Evolutionary conservation across 1,284 basidiomycete genomes (phyloP).

Genomic region (Gomphus bonarii): DNA sequence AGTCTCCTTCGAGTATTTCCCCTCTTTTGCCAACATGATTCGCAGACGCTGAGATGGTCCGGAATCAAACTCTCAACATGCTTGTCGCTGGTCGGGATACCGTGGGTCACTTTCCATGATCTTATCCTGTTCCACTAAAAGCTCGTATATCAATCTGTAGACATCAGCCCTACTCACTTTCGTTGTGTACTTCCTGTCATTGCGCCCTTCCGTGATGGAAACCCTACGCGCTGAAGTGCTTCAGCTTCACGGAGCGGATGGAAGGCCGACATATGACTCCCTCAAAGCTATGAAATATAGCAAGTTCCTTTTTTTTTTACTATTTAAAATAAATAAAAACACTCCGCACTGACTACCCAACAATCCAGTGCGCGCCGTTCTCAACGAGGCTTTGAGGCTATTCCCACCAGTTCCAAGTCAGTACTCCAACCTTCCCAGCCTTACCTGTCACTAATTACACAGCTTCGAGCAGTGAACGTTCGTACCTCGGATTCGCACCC

Average conservation of each 20-base stretch:
- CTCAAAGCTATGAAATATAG: slow-evolving; percentile 52
- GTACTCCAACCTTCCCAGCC: slow-evolving; percentile 26
- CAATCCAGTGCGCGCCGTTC: slow-evolving; percentile 50
- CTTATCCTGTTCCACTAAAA: too few species aligned
- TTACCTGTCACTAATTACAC: too few species aligned
- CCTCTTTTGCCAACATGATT: too few species aligned
- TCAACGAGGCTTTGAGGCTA: slow-evolving; percentile 62
- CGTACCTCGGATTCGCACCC: too few species aligned
- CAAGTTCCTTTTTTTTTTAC: slow-evolving; percentile 24
- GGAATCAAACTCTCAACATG: slow-evolving; percentile 64
- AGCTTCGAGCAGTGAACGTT: too few species aligned
- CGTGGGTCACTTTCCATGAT: too few species aligned
- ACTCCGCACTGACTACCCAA: not conserved
- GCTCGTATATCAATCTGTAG: slow-evolving; percentile 22
- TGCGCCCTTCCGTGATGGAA: slow-evolving; percentile 41
- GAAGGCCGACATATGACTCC: slow-evolving; percentile 39
- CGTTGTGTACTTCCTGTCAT: slow-evolving; percentile 54
- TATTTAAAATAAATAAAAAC: not conserved
- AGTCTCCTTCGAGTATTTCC: too few species aligned
- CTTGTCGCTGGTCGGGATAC: slow-evolving; percentile 64
- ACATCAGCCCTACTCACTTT: slow-evolving; percentile 55
- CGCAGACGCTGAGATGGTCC: slow-evolving; percentile 43
- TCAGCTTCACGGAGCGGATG: slow-evolving; percentile 35
- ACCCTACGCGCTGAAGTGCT: slow-evolving; percentile 54
- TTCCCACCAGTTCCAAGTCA: slow-evolving; percentile 67